Evolutionary conservation across 148 eudicot genomes (phyloP).

Genomic region (Rhododendron vialii): DNA sequence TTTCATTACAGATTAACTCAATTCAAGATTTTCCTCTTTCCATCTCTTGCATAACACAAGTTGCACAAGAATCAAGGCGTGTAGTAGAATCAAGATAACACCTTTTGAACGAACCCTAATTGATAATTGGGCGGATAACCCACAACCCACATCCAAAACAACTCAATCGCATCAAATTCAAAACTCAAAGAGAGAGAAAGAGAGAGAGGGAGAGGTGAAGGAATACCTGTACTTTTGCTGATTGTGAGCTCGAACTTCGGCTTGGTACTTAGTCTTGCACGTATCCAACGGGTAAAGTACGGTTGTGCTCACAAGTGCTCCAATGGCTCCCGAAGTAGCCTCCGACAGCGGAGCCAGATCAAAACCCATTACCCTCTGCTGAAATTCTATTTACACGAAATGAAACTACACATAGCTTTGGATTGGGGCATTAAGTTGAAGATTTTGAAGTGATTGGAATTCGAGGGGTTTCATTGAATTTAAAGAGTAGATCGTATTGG

Average conservation of each 20-base stretch:
- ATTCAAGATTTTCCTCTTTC: too few relatives aligned
- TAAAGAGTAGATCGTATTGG: not conserved
- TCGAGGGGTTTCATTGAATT: not conserved
- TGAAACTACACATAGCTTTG: too few relatives aligned
- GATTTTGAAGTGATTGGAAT: not conserved
- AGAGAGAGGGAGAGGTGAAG: not conserved
- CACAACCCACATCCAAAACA: not conserved
- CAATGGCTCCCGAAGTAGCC: constrained; percentile 90
- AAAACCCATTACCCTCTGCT: constrained; percentile 38
- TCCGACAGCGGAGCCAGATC: constrained; percentile 79
- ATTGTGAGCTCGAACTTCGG: constrained; percentile 59
- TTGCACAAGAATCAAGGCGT: too few relatives aligned
- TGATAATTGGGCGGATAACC: not conserved
- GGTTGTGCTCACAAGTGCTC: constrained; percentile 84
- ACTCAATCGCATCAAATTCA: not conserved
- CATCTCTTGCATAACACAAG: too few relatives aligned
- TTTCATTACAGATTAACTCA: too few relatives aligned
- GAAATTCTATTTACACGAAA: not conserved
- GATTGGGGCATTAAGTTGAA: not conserved
- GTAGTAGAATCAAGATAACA: too few relatives aligned
- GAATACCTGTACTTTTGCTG: constrained; percentile 65
- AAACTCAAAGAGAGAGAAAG: not conserved
- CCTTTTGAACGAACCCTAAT: not conserved
- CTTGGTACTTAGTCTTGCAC: constrained; percentile 91
- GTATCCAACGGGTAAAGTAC: constrained; percentile 84